Evolutionary conservation across 116 monocot genomes (phyloP).

Genomic region (Posidonia oceanica): DNA sequence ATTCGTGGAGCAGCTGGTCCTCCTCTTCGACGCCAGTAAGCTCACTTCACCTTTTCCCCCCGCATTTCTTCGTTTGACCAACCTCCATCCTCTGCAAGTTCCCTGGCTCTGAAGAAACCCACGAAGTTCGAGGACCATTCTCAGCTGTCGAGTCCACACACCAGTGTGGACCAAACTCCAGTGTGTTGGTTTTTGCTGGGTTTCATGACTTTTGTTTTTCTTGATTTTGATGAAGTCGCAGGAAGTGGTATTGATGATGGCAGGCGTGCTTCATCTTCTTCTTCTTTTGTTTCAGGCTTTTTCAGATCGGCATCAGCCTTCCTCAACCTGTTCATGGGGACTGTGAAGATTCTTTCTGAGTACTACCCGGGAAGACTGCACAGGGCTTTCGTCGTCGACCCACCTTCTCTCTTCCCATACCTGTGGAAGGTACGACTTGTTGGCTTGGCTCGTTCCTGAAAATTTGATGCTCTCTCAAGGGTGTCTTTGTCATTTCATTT

Average conservation of each 20-base stretch:
- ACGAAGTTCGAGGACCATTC: too few relatives aligned
- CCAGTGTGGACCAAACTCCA: too few relatives aligned
- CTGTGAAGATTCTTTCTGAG: constrained; percentile 71
- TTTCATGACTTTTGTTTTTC: not conserved
- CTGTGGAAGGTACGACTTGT: constrained; percentile 68
- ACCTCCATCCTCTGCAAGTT: not conserved
- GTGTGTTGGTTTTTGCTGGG: not conserved
- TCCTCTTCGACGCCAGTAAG: constrained; percentile 90
- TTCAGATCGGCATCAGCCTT: constrained; percentile 80
- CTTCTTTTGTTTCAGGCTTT: constrained; percentile 40
- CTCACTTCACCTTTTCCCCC: not conserved
- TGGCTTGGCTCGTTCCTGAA: not conserved
- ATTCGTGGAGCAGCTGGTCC: constrained; percentile 72
- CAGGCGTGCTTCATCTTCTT: constrained; percentile 4
- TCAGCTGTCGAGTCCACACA: too few relatives aligned
- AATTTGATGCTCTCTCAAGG: not conserved
- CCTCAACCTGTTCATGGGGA: constrained; percentile 62
- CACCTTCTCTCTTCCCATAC: constrained; percentile 75
- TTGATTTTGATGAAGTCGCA: not conserved
- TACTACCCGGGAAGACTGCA: constrained; percentile 85
- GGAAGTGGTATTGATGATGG: not conserved
- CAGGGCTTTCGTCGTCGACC: constrained; percentile 75
- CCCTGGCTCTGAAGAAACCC: too few relatives aligned
- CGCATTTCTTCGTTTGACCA: not conserved
- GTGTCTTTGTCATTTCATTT: not conserved